Evolutionary conservation across 1,139 yeast species (phyloP).

Genomic region (Nakaseomyces bracarensis): DNA sequence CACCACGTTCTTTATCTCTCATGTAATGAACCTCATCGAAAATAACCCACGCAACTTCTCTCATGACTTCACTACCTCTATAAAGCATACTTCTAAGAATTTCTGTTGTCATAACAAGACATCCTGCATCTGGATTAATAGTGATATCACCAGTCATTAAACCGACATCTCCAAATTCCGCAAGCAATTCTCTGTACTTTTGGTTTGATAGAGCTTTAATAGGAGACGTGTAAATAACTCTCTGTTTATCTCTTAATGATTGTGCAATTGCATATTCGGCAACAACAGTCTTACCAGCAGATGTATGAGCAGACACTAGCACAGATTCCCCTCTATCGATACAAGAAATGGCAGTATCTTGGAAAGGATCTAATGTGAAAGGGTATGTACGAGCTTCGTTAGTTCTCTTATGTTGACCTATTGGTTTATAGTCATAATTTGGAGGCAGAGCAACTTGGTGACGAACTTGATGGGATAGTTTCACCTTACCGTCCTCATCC

Average conservation of each 20-base stretch:
- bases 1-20: slow-evolving; percentile 95
- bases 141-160: slow-evolving; percentile 98
- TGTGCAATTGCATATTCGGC: slow-evolving; percentile 99
- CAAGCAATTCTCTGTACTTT: slow-evolving; percentile 84
- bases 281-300: slow-evolving; percentile 98
- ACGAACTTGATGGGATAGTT: slow-evolving; percentile 84
- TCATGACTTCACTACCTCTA: slow-evolving; percentile 87
- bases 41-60: slow-evolving; percentile 95
- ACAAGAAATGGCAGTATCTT: slow-evolving; percentile 89
- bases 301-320: slow-evolving; percentile 94
- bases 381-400: slow-evolving; percentile 85
- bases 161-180: slow-evolving; percentile 94
- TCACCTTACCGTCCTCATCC: slow-evolving; percentile 47
- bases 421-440: slow-evolving; percentile 77
- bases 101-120: slow-evolving; percentile 97
- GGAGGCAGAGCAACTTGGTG: slow-evolving; percentile 98
- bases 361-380: slow-evolving; percentile 88
- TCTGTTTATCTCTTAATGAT: slow-evolving; percentile 78
- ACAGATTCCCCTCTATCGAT: slow-evolving; percentile 94
- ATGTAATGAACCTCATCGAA: slow-evolving; percentile 96
- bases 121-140: slow-evolving; percentile 92
- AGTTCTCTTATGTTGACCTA: slow-evolving; percentile 69
- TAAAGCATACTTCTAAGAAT: slow-evolving; percentile 87
- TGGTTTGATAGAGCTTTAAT: slow-evolving; percentile 95
- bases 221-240: slow-evolving; percentile 95